phyloP scores from a whole-genome alignment of 768 basidiomycete species.

The Suillus hirtellus region DNA sequence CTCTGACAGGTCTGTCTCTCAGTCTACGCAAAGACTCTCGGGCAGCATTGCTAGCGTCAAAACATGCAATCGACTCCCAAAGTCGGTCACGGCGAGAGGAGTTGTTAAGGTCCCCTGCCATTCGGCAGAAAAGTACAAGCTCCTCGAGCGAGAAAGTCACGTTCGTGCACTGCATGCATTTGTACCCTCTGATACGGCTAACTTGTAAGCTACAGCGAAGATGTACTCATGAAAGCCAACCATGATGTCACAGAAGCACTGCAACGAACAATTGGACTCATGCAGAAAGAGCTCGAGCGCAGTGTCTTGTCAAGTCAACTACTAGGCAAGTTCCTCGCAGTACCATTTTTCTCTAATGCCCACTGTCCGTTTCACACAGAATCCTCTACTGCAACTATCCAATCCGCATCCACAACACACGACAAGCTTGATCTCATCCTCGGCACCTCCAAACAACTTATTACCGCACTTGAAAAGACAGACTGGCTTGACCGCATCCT shows the following conservation, averaged over 20 bases:
- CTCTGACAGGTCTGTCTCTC: constrained; percentile 9
- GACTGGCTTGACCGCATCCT: constrained; percentile 89
- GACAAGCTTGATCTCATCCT: constrained; percentile 72
- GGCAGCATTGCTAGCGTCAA: constrained; percentile 34
- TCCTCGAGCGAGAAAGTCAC: constrained; percentile 56
- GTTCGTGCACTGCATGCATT: constrained; percentile 42
- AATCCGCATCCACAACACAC: constrained; percentile 73
- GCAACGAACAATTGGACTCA: constrained; percentile 76
- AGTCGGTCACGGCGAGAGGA: constrained; percentile 57
- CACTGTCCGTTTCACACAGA: constrained; percentile 44
- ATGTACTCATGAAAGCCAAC: constrained; percentile 85
- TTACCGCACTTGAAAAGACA: constrained; percentile 84
- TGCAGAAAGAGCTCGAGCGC: constrained; percentile 91
- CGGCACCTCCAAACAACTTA: constrained; percentile 77
- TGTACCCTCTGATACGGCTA: not conserved
- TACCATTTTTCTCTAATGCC: not conserved
- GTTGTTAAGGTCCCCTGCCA: constrained; percentile 54
- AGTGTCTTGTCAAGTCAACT: constrained; percentile 86
- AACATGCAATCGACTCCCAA: constrained; percentile 66
- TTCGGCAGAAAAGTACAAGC: constrained; percentile 44
- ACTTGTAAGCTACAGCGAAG: constrained; percentile 53
- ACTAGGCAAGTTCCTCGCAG: constrained; percentile 53
- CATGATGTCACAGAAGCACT: constrained; percentile 87
- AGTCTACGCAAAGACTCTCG: constrained; percentile 67
- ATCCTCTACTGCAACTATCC: constrained; percentile 74